These are phyloP conservation scores for Maudiozyma barnettii DNA, from an alignment of 805 yeast genomes.

Conservation along the genomic window DNA sequence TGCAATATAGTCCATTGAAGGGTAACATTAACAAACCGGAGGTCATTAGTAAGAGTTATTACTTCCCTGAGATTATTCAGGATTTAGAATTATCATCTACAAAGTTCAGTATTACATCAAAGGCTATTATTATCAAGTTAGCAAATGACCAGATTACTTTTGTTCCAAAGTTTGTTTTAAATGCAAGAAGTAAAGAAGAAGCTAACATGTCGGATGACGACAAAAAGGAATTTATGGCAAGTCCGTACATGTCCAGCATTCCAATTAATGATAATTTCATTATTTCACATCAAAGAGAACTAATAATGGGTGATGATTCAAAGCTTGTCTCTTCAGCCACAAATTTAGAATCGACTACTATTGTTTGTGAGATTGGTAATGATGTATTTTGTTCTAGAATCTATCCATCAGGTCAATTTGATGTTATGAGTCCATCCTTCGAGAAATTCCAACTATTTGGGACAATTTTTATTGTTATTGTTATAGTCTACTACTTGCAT, in stretches of 20 bases:
- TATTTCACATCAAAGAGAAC: slow-evolving; percentile 42
- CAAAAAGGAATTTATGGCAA: slow-evolving; percentile 46
- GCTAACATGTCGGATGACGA: slow-evolving; percentile 43
- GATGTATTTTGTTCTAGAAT: slow-evolving; percentile 71
- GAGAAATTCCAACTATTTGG: slow-evolving; percentile 52
- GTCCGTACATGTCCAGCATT: slow-evolving; percentile 59
- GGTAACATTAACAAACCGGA: slow-evolving; percentile 34
- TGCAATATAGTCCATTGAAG: slow-evolving; percentile 10
- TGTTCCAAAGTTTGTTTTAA: slow-evolving; percentile 61
- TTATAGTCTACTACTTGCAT: slow-evolving; percentile 38
- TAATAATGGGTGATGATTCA: slow-evolving; percentile 27
- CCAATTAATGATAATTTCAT: slow-evolving; percentile 39
- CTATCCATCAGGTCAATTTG: slow-evolving; percentile 79
- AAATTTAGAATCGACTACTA: slow-evolving; percentile 69
- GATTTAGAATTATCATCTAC: slow-evolving; percentile 48
- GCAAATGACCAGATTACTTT: slow-evolving; percentile 52
- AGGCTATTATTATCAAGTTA: slow-evolving; percentile 52
- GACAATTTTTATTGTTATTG: slow-evolving; percentile 47
- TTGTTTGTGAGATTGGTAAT: slow-evolving; percentile 55
- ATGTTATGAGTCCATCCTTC: slow-evolving; percentile 57
- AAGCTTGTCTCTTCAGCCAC: slow-evolving; percentile 46
- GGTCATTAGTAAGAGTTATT: slow-evolving; percentile 46
- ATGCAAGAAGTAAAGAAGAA: slow-evolving; percentile 59
- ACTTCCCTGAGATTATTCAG: slow-evolving; percentile 50
- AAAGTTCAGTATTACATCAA: slow-evolving; percentile 55